These are phyloP conservation scores for Pleurotus pulmonarius DNA, from an alignment of 768 basidiomycete species.

Conservation along the genomic window DNA sequence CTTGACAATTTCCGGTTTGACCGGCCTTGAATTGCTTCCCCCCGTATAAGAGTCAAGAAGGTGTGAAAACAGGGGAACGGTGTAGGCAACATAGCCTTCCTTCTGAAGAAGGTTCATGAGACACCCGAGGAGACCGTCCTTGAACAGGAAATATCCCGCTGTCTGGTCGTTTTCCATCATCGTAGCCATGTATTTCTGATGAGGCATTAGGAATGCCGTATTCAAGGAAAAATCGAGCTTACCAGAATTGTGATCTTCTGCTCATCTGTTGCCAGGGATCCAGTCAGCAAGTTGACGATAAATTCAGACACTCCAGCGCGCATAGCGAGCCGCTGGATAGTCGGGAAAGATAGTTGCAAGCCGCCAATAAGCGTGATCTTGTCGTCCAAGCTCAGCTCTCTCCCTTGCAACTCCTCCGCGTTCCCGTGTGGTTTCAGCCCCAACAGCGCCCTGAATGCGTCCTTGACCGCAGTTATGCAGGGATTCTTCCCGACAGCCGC, in stretches of 20 bases:
- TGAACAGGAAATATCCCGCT: slow-evolving; percentile 11
- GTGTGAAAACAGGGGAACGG: slow-evolving; percentile 10
- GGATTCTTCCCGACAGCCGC: neutral
- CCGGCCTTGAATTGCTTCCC: slow-evolving; percentile 1
- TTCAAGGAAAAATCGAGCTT: neutral
- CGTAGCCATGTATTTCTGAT: slow-evolving; percentile 8
- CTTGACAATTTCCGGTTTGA: slow-evolving; percentile 2
- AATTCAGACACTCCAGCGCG: neutral
- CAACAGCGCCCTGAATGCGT: neutral
- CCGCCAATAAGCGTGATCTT: neutral
- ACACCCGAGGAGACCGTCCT: slow-evolving; percentile 8
- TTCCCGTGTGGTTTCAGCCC: too few species aligned
- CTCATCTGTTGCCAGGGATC: neutral
- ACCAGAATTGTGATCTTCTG: slow-evolving; percentile 9
- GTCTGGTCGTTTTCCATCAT: slow-evolving; percentile 15
- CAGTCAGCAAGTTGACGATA: neutral
- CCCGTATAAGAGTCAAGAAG: slow-evolving; percentile 13
- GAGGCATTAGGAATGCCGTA: neutral
- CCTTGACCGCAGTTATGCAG: neutral
- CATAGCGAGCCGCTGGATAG: neutral
- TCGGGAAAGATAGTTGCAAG: neutral
- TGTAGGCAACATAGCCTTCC: slow-evolving; percentile 1
- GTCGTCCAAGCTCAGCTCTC: neutral
- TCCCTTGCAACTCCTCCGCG: neutral
- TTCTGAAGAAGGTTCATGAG: slow-evolving; percentile 11